Evolutionary conservation across 805 yeast species (phyloP).

Genomic region (Spathaspora gorwiae): DNA sequence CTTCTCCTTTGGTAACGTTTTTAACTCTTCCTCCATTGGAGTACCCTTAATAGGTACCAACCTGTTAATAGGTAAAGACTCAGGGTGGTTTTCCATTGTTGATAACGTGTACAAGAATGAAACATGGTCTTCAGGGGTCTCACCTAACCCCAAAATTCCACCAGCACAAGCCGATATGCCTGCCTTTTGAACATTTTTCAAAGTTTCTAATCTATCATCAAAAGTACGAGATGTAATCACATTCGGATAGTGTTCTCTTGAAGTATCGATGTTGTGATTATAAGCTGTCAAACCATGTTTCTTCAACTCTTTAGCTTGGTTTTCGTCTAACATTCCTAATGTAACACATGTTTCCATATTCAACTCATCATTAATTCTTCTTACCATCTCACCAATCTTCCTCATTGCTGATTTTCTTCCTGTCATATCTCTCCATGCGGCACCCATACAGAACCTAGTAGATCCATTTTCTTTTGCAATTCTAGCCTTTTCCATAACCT

Average conservation of each 20-base stretch:
- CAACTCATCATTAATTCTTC: slow-evolving; percentile 51
- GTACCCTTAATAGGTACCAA: slow-evolving; percentile 79
- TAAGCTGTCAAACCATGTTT: slow-evolving; percentile 78
- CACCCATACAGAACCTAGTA: slow-evolving; percentile 80
- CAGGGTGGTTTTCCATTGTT: slow-evolving; percentile 70
- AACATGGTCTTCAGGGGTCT: slow-evolving; percentile 65
- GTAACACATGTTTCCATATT: slow-evolving; percentile 79
- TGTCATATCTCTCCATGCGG: slow-evolving; percentile 84
- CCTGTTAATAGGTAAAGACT: slow-evolving; percentile 75
- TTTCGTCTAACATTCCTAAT: slow-evolving; percentile 66
- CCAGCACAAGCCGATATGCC: slow-evolving; percentile 74
- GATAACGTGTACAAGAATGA: slow-evolving; percentile 64
- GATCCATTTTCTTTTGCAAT: slow-evolving; percentile 67
- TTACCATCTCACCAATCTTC: slow-evolving; percentile 61
- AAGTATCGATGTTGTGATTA: slow-evolving; percentile 77
- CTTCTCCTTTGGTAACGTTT: slow-evolving; percentile 30
- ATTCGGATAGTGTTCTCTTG: slow-evolving; percentile 71
- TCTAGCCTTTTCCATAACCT: slow-evolving; percentile 59
- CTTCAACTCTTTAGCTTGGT: slow-evolving; percentile 57
- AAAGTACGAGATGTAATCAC: slow-evolving; percentile 65
- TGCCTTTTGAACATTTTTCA: slow-evolving; percentile 56
- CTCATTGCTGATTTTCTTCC: slow-evolving; percentile 68
- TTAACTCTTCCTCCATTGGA: slow-evolving; percentile 58
- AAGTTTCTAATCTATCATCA: slow-evolving; percentile 68
- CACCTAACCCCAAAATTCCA: slow-evolving; percentile 77